Conservation (phyloP, 805 yeast genomes). For the Zygosaccharomyces bailii region DNA sequence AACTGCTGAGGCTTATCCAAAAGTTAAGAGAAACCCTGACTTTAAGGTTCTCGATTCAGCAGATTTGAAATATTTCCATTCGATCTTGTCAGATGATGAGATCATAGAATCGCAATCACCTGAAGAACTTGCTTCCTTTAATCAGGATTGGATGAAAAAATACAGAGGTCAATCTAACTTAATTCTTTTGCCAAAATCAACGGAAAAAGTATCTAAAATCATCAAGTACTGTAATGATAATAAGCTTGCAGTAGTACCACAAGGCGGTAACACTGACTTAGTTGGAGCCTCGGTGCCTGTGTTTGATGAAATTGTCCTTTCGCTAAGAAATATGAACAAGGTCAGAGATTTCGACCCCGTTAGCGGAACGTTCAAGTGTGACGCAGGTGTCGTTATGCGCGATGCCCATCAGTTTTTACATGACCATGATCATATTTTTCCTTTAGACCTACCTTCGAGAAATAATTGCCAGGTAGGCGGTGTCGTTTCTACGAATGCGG, state of each 20-base stretch:
- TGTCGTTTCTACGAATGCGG: slow-evolving; percentile 86
- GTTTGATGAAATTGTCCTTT: slow-evolving; percentile 76
- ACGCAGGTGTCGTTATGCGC: slow-evolving; percentile 82
- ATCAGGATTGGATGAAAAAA: slow-evolving; percentile 87
- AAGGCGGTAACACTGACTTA: slow-evolving; percentile 89
- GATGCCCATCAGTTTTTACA: slow-evolving; percentile 68
- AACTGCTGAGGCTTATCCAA: slow-evolving; percentile 64
- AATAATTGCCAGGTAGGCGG: slow-evolving; percentile 93
- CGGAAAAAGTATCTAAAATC: slow-evolving; percentile 68
- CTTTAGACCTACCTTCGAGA: slow-evolving; percentile 85
- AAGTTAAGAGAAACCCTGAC: slow-evolving; percentile 45
- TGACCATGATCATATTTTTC: slow-evolving; percentile 78
- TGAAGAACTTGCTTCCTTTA: slow-evolving; percentile 30
- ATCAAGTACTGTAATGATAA: slow-evolving; percentile 69
- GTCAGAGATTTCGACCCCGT: slow-evolving; percentile 71
- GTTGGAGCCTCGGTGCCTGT: slow-evolving; percentile 88
- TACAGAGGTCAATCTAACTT: slow-evolving; percentile 74
- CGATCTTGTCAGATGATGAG: slow-evolving; percentile 44
- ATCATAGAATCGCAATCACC: slow-evolving; percentile 13
- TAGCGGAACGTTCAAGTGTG: slow-evolving; percentile 76
- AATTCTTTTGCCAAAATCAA: slow-evolving; percentile 71
- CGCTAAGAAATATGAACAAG: slow-evolving; percentile 61
- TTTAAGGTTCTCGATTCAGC: slow-evolving; percentile 49
- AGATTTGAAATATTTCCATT: slow-evolving; percentile 56
- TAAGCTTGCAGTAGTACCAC: slow-evolving; percentile 79